Conservation (phyloP, 2,329 filamentous ascomycete genomes). For the Falciphora oryzae region DNA sequence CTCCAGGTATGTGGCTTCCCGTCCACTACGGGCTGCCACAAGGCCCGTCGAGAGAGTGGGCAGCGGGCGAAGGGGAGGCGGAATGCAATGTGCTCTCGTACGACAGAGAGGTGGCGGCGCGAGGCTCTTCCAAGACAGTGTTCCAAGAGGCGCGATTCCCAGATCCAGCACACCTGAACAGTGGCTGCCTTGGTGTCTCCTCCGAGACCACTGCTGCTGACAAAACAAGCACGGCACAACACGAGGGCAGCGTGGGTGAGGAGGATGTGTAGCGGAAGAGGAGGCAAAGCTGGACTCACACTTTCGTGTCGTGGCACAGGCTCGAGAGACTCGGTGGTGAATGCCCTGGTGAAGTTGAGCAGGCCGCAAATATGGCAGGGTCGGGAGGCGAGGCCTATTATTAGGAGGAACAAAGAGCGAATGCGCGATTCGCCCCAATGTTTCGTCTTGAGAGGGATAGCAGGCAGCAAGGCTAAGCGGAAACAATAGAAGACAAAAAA, state of each 20-base stretch:
- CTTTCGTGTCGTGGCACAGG: not conserved
- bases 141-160: not conserved
- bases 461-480: not conserved
- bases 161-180: not conserved
- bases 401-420: not conserved
- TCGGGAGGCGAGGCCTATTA: not conserved
- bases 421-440: not conserved
- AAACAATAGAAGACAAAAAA: not conserved
- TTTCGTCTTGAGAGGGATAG: not conserved
- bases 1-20: constrained; percentile 5
- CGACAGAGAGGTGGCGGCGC: not conserved
- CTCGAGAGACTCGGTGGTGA: not conserved
- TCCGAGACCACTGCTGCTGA: not conserved
- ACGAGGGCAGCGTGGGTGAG: not conserved
- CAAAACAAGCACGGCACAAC: not conserved
- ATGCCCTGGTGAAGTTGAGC: not conserved
- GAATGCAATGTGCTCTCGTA: not conserved
- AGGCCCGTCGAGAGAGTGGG: not conserved
- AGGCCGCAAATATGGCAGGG: not conserved
- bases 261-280: not conserved
- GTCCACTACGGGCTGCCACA: constrained; percentile 2
- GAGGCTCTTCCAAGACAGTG: not conserved
- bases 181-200: not conserved
- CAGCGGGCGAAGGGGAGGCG: not conserved
- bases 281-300: not conserved